A percentile compares a stretch with the other conserved stretches of the same genome.
Conservation (phyloP, 192 early-diverging fungal species). For the Dissophora ornata region DNA sequence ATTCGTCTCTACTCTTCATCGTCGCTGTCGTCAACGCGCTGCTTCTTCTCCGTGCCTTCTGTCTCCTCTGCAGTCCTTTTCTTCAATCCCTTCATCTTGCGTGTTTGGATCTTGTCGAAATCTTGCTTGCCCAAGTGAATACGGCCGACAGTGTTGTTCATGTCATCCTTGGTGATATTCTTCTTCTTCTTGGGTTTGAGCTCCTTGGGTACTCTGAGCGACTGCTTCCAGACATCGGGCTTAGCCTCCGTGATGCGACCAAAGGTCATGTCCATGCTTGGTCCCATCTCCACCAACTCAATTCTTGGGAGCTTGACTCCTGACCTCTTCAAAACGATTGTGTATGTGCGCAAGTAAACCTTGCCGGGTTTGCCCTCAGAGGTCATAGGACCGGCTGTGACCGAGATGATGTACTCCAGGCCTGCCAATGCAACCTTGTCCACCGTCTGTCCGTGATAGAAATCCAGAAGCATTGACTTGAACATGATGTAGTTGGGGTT, state of each 20-base stretch:
- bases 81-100: slow-evolving; percentile 99
- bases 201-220: slow-evolving; percentile 88
- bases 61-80: slow-evolving; percentile 56
- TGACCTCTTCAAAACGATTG: slow-evolving; percentile 86
- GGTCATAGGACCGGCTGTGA: slow-evolving; percentile 76
- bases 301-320: slow-evolving; percentile 88
- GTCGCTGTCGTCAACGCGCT: slow-evolving; percentile 51
- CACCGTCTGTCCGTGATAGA: slow-evolving; percentile 84
- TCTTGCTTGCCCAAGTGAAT: slow-evolving; percentile 95
- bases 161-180: slow-evolving; percentile 90
- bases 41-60: slow-evolving; percentile 54
- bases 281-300: slow-evolving; percentile 95
- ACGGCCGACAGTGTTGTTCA: slow-evolving; percentile 92
- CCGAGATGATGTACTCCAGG: slow-evolving; percentile 87
- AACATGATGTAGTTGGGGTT: slow-evolving; percentile 76
- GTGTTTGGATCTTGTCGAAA: slow-evolving; percentile 91
- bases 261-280: slow-evolving; percentile 82
- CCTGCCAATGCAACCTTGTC: slow-evolving; percentile 87
- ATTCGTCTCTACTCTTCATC: slow-evolving; percentile 57
- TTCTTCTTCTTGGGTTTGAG: slow-evolving; percentile 88
- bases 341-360: slow-evolving; percentile 87
- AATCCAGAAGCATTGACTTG: slow-evolving; percentile 88
- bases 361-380: slow-evolving; percentile 69
- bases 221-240: slow-evolving; percentile 85
- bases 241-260: slow-evolving; percentile 79